phyloP scores from a whole-genome alignment of 768 basidiomycete species.

The Gymnopilus junonius region DNA sequence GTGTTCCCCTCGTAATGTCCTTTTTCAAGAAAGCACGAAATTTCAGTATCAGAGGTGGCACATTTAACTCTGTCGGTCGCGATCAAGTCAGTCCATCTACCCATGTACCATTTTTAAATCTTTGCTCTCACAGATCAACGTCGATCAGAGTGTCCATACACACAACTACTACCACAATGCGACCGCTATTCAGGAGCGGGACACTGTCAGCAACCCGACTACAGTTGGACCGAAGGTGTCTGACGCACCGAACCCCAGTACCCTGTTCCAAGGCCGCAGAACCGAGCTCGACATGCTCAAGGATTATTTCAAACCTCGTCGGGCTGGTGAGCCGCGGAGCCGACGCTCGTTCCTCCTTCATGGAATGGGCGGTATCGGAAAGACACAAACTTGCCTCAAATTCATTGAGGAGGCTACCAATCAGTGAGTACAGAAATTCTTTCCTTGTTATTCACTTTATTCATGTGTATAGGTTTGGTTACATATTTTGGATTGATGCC shows the following conservation, averaged over 20 bases:
- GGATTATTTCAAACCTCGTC: constrained; percentile 8
- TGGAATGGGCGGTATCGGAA: constrained; percentile 26
- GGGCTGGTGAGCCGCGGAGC: neutral
- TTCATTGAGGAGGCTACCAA: constrained; percentile 14
- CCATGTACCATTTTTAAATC: neutral
- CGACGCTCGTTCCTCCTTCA: constrained; percentile 18
- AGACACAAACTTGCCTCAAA: constrained; percentile 22
- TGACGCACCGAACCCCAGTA: neutral
- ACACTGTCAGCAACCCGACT: neutral
- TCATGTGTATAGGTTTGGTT: neutral
- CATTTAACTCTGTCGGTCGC: neutral
- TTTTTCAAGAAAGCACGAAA: neutral
- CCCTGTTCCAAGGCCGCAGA: constrained; percentile 16
- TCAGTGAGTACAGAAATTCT: neutral
- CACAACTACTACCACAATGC: neutral
- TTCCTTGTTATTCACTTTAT: neutral
- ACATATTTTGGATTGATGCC: constrained; percentile 10
- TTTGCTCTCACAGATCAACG: neutral
- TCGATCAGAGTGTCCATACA: neutral
- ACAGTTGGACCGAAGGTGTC: neutral
- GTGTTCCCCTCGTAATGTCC: neutral
- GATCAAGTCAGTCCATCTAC: neutral
- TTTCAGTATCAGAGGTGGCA: neutral
- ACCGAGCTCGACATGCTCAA: constrained; percentile 11
- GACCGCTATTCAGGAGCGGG: neutral